Conservation (phyloP, 2,329 filamentous ascomycete species). For the Colletotrichum chrysophilum region DNA sequence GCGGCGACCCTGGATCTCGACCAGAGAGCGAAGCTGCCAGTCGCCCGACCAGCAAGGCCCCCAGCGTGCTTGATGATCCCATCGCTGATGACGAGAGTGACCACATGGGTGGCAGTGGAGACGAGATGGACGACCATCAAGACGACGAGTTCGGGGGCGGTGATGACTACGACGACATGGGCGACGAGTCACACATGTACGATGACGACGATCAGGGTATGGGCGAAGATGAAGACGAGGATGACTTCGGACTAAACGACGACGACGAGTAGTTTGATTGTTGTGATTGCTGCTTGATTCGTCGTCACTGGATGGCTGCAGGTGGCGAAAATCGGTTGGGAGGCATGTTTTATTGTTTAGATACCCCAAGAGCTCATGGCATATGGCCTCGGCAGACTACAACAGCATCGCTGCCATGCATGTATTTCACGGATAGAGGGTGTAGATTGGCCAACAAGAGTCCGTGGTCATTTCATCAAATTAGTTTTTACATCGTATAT, state of each 20-base stretch:
- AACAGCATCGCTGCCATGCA: not conserved
- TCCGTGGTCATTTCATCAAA: not conserved
- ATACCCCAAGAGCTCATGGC: conserved; percentile 5
- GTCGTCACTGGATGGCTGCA: too few species aligned
- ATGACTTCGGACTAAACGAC: conserved; percentile 14
- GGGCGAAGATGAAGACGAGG: conserved; percentile 15
- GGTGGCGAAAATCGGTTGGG: not conserved
- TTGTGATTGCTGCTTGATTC: not conserved
- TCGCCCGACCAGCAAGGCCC: conserved; percentile 35
- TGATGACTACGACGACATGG: conserved; percentile 38
- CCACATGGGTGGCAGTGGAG: conserved; percentile 26
- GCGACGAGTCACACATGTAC: conserved; percentile 28
- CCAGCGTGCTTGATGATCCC: conserved; percentile 40
- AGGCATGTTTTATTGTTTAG: not conserved
- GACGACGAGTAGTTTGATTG: conserved; percentile 7
- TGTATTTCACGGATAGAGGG: not conserved
- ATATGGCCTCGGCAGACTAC: not conserved
- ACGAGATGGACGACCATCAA: conserved; percentile 24
- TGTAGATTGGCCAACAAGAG: not conserved
- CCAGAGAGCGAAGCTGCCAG: conserved; percentile 49
- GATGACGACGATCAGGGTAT: conserved; percentile 18
- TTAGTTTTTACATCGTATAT: not conserved
- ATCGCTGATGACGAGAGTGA: conserved; percentile 41
- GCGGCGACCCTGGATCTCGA: conserved; percentile 52
- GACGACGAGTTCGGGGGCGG: conserved; percentile 37